These are phyloP conservation scores for Candida coleopterorum DNA, from an alignment of 805 yeast genomes.

Conservation along the genomic window DNA sequence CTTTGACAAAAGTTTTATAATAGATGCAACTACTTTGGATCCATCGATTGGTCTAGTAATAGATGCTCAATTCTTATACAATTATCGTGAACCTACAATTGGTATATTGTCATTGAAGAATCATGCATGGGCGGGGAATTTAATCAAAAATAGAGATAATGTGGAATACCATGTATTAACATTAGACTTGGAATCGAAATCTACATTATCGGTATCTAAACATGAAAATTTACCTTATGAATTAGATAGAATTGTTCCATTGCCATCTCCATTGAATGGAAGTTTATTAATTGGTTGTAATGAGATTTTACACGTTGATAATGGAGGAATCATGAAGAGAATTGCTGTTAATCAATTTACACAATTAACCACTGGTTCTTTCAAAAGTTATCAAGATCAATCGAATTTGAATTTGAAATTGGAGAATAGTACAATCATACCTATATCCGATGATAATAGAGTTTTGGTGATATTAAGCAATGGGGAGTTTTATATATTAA, in stretches of 20 bases:
- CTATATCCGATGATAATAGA: conserved; percentile 32
- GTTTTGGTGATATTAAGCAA: conserved; percentile 25
- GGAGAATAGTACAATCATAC: conserved; percentile 44
- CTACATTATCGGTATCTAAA: conserved; percentile 64
- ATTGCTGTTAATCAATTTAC: conserved; percentile 58
- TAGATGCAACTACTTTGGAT: conserved; percentile 55
- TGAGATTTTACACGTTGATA: conserved; percentile 72
- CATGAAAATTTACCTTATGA: conserved; percentile 71
- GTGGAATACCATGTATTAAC: conserved; percentile 60
- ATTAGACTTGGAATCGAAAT: conserved; percentile 52
- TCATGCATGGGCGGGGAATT: conserved; percentile 75
- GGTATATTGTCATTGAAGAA: conserved; percentile 55
- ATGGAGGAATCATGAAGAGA: conserved; percentile 64
- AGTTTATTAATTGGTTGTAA: conserved; percentile 68
- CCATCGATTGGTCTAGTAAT: conserved; percentile 56
- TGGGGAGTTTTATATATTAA: conserved; percentile 32
- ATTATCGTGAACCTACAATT: conserved; percentile 78
- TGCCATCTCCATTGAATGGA: conserved; percentile 66
- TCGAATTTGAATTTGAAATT: conserved; percentile 47
- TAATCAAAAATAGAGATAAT: conserved; percentile 59
- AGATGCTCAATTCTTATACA: conserved; percentile 66
- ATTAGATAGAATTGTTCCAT: conserved; percentile 56
- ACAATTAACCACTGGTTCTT: conserved; percentile 28
- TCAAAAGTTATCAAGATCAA: conserved; percentile 41
- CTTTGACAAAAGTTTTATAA: conserved; percentile 52